Evolutionary conservation across 192 early-diverging fungal genomes (phyloP), one percentile per base, ranked within the genome.

Genomic region (Backusella morwellensis): DNA sequence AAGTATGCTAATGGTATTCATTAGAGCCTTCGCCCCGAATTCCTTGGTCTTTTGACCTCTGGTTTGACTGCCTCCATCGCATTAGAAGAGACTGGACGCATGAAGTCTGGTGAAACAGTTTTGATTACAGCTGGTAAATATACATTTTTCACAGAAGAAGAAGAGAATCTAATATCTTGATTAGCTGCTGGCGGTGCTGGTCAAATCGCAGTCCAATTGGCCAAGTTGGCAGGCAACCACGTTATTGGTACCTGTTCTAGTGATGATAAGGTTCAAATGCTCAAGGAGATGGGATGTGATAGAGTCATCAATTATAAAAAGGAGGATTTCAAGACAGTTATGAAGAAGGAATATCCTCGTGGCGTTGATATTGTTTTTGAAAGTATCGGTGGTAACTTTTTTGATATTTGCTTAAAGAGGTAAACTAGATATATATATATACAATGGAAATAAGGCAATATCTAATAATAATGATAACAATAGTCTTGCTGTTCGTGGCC

Each of bases 281-380:
- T 90, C 26, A 88, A 85, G 74, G 63, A 36, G 15, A 73, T 90
- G 70, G 89, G 89, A 4, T 86, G 83, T 74, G 89, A 89, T 69
- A 75, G 88, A 14, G 85, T 86, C 12, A 84, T 90, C 81, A 89
- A 90, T 70, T 90, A 90, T 82, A 87, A 86, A 76, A 88, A 79
- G 26, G 88, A 90, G 69, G 77, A 87, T 67, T 68, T 89, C 32
- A 72, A 72, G 6, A 56, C 73, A 35, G 89, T 89, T 2, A 68
- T 90, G 68, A 83, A 81, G 73, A 85, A 83, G 38, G 88, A 89
- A 80, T 89, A 88, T 71, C 86, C 85, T 40, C 75, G 77, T 32
- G 89, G 89, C 15, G 77, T 89, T 29, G 86, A 90, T 73, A 84
- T 90, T 66, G 84, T 90, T 1, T 90, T 84, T 83, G 89, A 90